phyloP scores from a whole-genome alignment of 495 filamentous ascomycete species.

The Xylaria telfairii region DNA sequence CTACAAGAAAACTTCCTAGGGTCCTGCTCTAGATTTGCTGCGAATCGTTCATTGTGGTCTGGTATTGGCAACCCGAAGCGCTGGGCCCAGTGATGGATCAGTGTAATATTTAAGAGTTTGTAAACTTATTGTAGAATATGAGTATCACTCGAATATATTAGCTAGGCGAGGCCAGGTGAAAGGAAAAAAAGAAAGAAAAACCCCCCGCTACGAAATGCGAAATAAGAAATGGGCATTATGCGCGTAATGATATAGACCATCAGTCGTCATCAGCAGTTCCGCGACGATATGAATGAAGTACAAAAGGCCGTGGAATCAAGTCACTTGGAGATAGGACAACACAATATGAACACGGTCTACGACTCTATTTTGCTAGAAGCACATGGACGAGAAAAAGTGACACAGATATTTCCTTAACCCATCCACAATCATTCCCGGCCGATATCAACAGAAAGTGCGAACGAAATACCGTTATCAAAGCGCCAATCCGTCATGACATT shows the following conservation, averaged over 20 bases:
- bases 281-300: not conserved
- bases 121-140: constrained; percentile 5
- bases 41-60: constrained; percentile 29
- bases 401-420: constrained; percentile 48
- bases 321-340: not conserved
- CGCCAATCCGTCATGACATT: constrained; percentile 28
- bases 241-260: not conserved
- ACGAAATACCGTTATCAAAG: constrained; percentile 38
- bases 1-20: constrained; percentile 31
- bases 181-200: too few species aligned
- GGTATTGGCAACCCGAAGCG: constrained; percentile 9
- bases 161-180: not conserved
- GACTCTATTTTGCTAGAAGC: constrained; percentile 60
- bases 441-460: constrained; percentile 52
- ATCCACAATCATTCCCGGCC: constrained; percentile 40
- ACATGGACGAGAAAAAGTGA: constrained; percentile 56
- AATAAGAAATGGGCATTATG: not conserved
- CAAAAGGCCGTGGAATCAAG: not conserved
- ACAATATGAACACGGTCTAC: constrained; percentile 43
- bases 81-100: not conserved
- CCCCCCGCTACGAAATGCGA: not conserved
- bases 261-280: too few species aligned
- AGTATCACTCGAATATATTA: not conserved
- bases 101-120: constrained; percentile 15
- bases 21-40: constrained; percentile 26